Percentiles rank a stretch among this genome's conserved stretches.
phyloP scores from a whole-genome alignment of 495 filamentous ascomycete species.

The Halenospora varia region DNA sequence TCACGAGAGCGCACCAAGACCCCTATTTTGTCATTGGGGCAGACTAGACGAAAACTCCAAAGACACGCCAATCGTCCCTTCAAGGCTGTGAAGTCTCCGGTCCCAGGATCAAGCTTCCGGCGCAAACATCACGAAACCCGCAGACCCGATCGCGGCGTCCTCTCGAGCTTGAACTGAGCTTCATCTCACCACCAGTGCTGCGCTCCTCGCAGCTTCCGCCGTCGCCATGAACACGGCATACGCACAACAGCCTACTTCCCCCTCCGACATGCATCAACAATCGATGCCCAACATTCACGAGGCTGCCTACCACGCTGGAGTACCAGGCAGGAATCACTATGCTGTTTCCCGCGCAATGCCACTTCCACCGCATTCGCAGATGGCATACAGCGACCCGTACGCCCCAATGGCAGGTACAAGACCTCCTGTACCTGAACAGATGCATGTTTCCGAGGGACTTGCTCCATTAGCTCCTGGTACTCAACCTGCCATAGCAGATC shows the following conservation, averaged over 20 bases:
- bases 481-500: constrained; percentile 4
- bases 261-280: constrained; percentile 1
- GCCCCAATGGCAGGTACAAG: constrained; percentile 5
- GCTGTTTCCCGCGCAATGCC: constrained; percentile 4
- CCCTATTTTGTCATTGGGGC: neutral
- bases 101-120: constrained; percentile 3
- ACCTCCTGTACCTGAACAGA: constrained; percentile 9
- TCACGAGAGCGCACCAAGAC: neutral
- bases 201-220: neutral
- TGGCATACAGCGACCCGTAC: constrained; percentile 10
- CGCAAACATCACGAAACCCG: neutral
- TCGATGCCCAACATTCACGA: constrained; percentile 1
- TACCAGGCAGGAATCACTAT: constrained; percentile 4
- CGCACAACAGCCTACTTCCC: neutral
- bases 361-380: constrained; percentile 7
- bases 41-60: neutral
- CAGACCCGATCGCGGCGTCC: neutral
- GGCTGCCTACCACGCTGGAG: neutral
- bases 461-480: constrained; percentile 6
- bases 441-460: constrained; percentile 7
- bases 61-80: neutral
- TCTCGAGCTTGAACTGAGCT: neutral
- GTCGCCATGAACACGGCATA: neutral
- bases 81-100: neutral
- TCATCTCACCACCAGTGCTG: neutral